phyloP scores from a whole-genome alignment of 2,329 filamentous ascomycete genomes.

The Hypoxylon sp. region DNA sequence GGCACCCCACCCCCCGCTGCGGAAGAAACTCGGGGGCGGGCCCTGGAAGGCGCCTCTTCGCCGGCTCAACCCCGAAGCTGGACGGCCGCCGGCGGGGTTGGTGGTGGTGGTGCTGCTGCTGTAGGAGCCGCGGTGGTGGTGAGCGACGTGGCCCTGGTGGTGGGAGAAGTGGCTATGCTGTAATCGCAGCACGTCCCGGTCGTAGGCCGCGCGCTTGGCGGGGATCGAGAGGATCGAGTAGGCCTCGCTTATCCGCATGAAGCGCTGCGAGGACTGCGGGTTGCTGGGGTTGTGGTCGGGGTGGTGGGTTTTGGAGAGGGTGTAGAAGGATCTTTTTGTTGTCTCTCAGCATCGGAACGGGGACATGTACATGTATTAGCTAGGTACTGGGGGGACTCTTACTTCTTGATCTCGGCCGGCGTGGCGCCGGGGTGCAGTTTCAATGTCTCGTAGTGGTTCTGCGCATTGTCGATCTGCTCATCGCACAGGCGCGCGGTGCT shows the following conservation, averaged over 20 bases:
- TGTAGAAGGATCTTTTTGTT: conserved; percentile 80
- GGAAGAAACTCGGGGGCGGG: conserved; percentile 89
- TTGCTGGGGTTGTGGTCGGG: conserved; percentile 88
- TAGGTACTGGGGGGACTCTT: conserved; percentile 4
- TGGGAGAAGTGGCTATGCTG: conserved; percentile 42
- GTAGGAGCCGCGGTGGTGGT: conserved; percentile 41
- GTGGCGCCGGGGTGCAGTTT: conserved; percentile 75
- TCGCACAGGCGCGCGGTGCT: conserved; percentile 49
- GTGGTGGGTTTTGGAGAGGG: conserved; percentile 89
- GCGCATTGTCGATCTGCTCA: conserved; percentile 49
- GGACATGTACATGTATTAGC: too few relatives aligned
- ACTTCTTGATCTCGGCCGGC: conserved; percentile 85
- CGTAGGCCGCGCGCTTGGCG: conserved; percentile 80
- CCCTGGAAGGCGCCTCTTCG: conserved; percentile 80
- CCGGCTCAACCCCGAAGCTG: conserved; percentile 81
- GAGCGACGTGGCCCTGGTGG: too few relatives aligned
- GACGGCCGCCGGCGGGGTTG: conserved; percentile 74
- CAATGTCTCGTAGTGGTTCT: conserved; percentile 84
- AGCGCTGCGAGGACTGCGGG: conserved; percentile 75
- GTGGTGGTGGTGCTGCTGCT: conserved; percentile 64
- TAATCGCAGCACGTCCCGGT: conserved; percentile 69
- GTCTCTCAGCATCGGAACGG: too few relatives aligned
- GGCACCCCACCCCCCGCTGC: conserved; percentile 78
- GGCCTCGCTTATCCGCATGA: conserved; percentile 84
- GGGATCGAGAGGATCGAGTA: conserved; percentile 79